Conservation (phyloP, 1,284 basidiomycete species). For the Ceratobasidium papillatum region DNA sequence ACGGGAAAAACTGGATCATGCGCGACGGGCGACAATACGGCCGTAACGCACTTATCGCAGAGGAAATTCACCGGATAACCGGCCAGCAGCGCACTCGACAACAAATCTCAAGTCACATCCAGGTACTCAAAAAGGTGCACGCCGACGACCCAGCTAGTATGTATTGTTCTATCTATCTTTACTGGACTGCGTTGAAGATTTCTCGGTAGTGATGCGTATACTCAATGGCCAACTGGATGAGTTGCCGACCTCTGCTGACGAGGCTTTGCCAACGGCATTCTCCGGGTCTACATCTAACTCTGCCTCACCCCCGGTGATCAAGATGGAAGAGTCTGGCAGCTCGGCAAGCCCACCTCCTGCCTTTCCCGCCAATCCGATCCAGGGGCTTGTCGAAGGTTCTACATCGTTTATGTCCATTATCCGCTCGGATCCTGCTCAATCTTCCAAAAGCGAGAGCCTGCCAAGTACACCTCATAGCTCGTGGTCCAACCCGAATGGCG, state of each 20-base stretch:
- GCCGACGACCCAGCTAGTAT: constrained; percentile 51
- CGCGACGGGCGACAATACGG: constrained; percentile 56
- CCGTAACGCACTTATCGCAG: constrained; percentile 57
- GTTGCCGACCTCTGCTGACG: constrained; percentile 2
- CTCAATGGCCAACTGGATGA: constrained; percentile 34
- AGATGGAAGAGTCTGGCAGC: constrained; percentile 20
- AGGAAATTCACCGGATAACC: constrained; percentile 56
- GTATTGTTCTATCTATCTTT: constrained; percentile 11
- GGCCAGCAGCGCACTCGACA: constrained; percentile 48
- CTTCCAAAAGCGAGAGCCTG: constrained; percentile 13
- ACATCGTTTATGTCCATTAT: constrained; percentile 19
- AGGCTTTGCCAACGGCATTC: background rate
- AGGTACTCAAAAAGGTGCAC: constrained; percentile 43
- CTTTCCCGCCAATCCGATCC: background rate
- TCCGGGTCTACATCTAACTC: constrained; percentile 13
- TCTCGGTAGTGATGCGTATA: constrained; percentile 19
- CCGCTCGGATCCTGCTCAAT: constrained; percentile 13
- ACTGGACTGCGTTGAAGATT: background rate
- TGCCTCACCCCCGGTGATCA: constrained; percentile 23
- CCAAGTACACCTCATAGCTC: constrained; percentile 22
- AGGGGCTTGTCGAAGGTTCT: constrained; percentile 16
- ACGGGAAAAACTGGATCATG: constrained; percentile 56
- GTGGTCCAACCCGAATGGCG: background rate
- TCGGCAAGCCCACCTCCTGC: constrained; percentile 29
- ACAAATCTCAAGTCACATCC: constrained; percentile 42